These are phyloP conservation scores for Phytophthora pluvialis DNA, from an alignment of 352 stramenopile genomes.

Conservation along the genomic window DNA sequence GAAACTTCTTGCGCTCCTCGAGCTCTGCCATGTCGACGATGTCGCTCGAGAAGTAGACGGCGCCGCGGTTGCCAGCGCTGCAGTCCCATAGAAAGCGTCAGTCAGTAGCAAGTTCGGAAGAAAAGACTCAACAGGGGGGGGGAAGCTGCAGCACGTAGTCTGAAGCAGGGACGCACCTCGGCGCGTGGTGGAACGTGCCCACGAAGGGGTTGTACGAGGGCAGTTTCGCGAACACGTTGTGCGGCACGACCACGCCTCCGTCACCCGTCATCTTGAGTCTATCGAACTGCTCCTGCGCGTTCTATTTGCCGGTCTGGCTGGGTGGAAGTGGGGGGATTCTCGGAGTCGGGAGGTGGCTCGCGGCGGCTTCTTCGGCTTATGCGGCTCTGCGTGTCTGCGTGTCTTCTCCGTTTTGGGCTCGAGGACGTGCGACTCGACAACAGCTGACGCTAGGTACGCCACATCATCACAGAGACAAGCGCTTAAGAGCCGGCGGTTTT, in stretches of 20 bases:
- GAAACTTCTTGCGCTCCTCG: constrained; percentile 90
- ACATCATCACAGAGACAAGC: constrained; percentile 37
- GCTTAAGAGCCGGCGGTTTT: constrained; percentile 27
- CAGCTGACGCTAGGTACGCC: constrained; percentile 34
- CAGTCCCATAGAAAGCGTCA: constrained; percentile 12
- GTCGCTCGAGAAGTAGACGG: constrained; percentile 88
- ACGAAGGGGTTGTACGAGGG: constrained; percentile 91
- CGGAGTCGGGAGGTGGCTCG: constrained; percentile 4
- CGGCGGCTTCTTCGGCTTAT: constrained; percentile 27
- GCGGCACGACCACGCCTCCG: constrained; percentile 53
- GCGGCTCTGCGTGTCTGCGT: constrained; percentile 29
- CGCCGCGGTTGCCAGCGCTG: constrained; percentile 84
- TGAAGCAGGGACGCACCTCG: constrained; percentile 53
- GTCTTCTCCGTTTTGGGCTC: constrained; percentile 34
- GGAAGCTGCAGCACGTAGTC: not conserved
- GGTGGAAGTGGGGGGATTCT: constrained; percentile 13
- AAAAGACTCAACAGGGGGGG: not conserved
- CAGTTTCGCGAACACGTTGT: constrained; percentile 84
- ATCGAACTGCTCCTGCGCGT: constrained; percentile 4
- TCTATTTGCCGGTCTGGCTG: constrained; percentile 15
- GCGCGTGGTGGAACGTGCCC: constrained; percentile 90
- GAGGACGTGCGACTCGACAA: constrained; percentile 45
- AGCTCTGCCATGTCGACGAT: constrained; percentile 90
- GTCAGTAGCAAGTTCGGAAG: not conserved
- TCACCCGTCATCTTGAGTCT: constrained; percentile 41